phyloP scores from a whole-genome alignment of 176 grass and related monocot species.

The Triticum aestivum region IWGSC_CS_RefSeq_v2.1 NC_057805.1:398487805-398488304 shows the following conservation, averaged over 20 bases:
- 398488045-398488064: background rate
- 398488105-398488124: background rate
- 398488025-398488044: background rate
- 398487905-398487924: background rate
- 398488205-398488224: background rate
- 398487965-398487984: background rate
- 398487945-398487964: background rate
- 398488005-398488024: background rate
- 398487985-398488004: background rate
- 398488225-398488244: background rate
- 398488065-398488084: background rate
- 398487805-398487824: too few relatives aligned
- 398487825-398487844: background rate
- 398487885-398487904: background rate
- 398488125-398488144: background rate
- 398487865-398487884: constrained; percentile 5
- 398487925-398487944: background rate
- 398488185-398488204: background rate
- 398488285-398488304: background rate
- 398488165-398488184: background rate
- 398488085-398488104: background rate
- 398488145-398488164: background rate
- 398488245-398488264: background rate
- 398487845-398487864: constrained; percentile 10
- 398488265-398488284: background rate